Evolutionary conservation across 179 eudicot species (phyloP).

Genomic region (Vitellaria paradoxa): DNA sequence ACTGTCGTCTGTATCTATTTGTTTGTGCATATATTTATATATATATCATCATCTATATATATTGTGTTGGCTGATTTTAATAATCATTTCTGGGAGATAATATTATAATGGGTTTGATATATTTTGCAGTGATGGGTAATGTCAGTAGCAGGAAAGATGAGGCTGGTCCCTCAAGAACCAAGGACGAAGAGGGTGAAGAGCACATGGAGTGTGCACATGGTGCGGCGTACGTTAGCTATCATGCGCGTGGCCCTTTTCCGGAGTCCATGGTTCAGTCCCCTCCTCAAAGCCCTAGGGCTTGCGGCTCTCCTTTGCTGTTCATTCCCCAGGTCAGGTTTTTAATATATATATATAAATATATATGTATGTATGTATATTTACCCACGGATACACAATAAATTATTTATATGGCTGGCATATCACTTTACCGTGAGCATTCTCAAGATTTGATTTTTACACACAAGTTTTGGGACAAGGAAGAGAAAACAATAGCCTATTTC

Average conservation of each 20-base stretch:
- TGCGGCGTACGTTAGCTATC: conserved; percentile 24
- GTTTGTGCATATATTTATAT: not conserved
- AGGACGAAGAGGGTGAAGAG: conserved; percentile 22
- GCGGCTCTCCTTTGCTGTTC: conserved; percentile 15
- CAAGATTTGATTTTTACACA: not conserved
- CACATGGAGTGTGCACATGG: conserved; percentile 31
- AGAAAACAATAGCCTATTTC: not conserved
- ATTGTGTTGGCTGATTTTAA: not conserved
- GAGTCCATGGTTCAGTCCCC: conserved; percentile 30
- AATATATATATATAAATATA: not conserved
- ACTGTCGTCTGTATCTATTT: not conserved
- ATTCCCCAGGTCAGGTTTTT: conserved; percentile 24
- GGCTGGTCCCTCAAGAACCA: conserved; percentile 22
- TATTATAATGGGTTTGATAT: not conserved
- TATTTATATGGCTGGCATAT: not conserved
- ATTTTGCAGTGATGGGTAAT: conserved; percentile 37
- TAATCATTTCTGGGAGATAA: not conserved
- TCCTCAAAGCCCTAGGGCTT: conserved; percentile 22
- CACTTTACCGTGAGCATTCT: not conserved
- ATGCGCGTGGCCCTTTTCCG: conserved; percentile 19
- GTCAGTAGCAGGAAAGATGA: conserved; percentile 27
- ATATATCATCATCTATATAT: not conserved
- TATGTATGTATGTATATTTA: no score
- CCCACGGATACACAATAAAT: not conserved
- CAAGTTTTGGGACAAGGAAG: not conserved